Base-by-base conservation (phyloP, 352 stramenopile genomes). In the Lagenidium giganteum region DNA sequence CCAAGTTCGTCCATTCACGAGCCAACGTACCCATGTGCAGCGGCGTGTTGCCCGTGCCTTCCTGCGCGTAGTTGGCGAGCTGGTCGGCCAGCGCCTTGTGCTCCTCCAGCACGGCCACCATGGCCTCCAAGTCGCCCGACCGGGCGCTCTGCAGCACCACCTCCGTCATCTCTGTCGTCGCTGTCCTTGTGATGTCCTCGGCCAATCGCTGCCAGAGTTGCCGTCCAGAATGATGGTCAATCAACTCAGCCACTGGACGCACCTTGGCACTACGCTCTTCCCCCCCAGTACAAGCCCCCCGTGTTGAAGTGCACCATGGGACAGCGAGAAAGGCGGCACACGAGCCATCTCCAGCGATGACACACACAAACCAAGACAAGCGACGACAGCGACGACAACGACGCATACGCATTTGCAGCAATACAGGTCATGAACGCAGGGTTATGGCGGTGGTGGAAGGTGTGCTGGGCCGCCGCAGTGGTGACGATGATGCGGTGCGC, bases 1-100 rank as follows among this genome's bases (percentile, higher is more conserved):
- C 7, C 17, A 24, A 24, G 6, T 36, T 17, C 7, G 13, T 12
- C 17, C 26, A 9, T n/a, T 24, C 8, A 5, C 8, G 9, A 13
- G 13, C 17, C 28, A n/a, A n/a, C 57, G 23, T 57, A 87, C 78
- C 81, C 81, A 93, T 93, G 61, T 93, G 81, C 20, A 93, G 71
- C 22, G 81, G 76, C 31, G 81, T 89, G 61, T 91, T 91, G 29
- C 74, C 57, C 43, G 78, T 80, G 42, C 75, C 68, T 12, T 77
- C 61, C 56, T 93, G 76, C 42, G 74, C 69, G 25, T 73, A 93
- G 57, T 93, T 90, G 24, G 90, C 55, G 16, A 84, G 42, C 35
- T 37, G 57, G 18, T 67, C 44, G 13, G 51, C 44, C 18, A 57
- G 30, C 0, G 45, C 47, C 8, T 48, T 47, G 0, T 46, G 40